Conservation (phyloP, 345 rosid species). For the Fremontodendron californicum region DNA sequence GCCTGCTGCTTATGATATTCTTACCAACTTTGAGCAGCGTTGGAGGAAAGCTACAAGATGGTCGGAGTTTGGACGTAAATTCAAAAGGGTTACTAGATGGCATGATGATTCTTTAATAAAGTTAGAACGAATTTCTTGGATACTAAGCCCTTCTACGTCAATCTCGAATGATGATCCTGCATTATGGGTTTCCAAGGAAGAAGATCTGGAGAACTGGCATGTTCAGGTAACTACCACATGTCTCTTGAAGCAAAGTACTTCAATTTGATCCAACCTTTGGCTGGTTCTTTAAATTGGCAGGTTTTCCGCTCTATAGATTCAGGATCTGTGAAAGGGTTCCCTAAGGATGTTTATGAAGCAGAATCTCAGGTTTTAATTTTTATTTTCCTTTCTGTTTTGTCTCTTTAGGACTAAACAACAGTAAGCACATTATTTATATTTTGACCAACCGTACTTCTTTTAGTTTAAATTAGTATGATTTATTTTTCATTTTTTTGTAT, state of each 20-base stretch:
- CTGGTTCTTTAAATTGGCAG: slow-evolving; percentile 32
- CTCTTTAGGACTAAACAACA: background rate
- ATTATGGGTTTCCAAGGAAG: slow-evolving; percentile 51
- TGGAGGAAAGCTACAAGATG: slow-evolving; percentile 83
- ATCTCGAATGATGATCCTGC: slow-evolving; percentile 39
- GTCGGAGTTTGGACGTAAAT: slow-evolving; percentile 56
- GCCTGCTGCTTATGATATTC: slow-evolving; percentile 92
- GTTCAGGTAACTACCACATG: slow-evolving; percentile 51
- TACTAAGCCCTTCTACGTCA: slow-evolving; percentile 55
- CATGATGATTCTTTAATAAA: slow-evolving; percentile 79
- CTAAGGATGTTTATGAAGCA: slow-evolving; percentile 54
- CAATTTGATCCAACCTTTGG: background rate
- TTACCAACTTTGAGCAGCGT: slow-evolving; percentile 83
- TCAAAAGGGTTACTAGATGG: slow-evolving; percentile 66
- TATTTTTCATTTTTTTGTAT: background rate
- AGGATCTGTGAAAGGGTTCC: slow-evolving; percentile 87
- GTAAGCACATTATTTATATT: background rate
- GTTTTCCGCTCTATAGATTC: slow-evolving; percentile 82
- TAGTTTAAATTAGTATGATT: background rate
- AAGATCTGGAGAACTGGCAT: slow-evolving; percentile 69
- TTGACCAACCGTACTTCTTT: background rate
- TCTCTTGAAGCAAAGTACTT: background rate
- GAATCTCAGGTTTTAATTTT: slow-evolving; percentile 49
- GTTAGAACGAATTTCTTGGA: slow-evolving; percentile 85
- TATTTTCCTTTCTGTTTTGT: background rate